These are phyloP conservation scores for Tolypocladium album DNA, from an alignment of 2,329 filamentous ascomycete genomes.

Conservation along the genomic window DNA sequence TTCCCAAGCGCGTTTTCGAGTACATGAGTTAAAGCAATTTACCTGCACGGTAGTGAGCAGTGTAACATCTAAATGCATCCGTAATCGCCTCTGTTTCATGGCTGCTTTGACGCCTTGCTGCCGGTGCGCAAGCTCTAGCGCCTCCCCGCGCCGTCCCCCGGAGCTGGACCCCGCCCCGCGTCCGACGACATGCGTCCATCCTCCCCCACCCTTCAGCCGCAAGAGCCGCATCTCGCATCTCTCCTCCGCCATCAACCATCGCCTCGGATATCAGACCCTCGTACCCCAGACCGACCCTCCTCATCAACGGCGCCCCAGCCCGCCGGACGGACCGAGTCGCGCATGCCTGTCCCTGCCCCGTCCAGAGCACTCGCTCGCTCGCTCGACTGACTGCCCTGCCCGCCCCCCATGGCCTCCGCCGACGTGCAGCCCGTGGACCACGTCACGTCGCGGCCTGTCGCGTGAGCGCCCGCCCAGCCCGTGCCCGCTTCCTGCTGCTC, in stretches of 20 bases:
- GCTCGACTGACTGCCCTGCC: too few relatives aligned
- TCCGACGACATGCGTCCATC: neutral
- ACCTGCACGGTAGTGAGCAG: too few relatives aligned
- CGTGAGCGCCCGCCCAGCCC: conserved; percentile 9
- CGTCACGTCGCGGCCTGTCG: conserved; percentile 12
- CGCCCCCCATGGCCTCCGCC: neutral
- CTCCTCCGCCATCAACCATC: neutral
- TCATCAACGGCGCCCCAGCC: neutral
- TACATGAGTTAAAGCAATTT: too few relatives aligned
- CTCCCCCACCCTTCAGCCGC: too few relatives aligned
- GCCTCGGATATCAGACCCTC: neutral
- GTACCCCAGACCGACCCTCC: neutral
- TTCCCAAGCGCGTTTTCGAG: too few relatives aligned
- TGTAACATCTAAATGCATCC: too few relatives aligned
- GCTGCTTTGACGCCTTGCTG: too few relatives aligned
- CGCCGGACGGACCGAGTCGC: neutral
- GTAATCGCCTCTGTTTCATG: too few relatives aligned
- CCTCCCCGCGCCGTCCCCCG: neutral
- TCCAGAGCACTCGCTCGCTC: too few relatives aligned
- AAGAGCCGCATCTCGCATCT: neutral
- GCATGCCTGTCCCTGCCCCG: neutral
- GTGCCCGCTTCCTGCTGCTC: too few relatives aligned
- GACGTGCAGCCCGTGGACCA: conserved; percentile 5
- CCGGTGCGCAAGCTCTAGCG: too few relatives aligned
- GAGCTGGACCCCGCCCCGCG: neutral